These are phyloP conservation scores for Mrakiaceae sp. DNA, from an alignment of 1,284 basidiomycete species.

Conservation along the genomic window DNA sequence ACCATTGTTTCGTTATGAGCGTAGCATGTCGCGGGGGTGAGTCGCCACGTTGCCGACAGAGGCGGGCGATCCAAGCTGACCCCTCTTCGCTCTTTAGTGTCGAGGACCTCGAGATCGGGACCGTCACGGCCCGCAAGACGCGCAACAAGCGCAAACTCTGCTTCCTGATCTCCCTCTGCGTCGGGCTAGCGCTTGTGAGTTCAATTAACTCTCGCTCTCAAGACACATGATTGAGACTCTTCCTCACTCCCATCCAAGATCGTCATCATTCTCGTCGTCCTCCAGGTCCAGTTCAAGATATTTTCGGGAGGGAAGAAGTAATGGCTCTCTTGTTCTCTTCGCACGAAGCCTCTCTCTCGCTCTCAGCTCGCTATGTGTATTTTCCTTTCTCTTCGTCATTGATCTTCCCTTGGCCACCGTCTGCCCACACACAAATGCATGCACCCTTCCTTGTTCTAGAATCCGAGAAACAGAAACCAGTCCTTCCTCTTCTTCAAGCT, in stretches of 20 bases:
- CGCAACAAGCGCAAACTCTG: conserved; percentile 2
- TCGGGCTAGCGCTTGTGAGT: conserved; percentile 1
- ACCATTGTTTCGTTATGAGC: background rate
- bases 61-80: background rate
- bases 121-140: conserved; percentile 3
- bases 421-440: no score
- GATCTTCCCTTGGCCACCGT: no score
- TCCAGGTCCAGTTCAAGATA: background rate
- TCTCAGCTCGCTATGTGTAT: background rate
- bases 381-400: background rate
- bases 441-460: no score
- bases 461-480: no score
- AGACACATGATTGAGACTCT: background rate
- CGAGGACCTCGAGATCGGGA: background rate
- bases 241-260: no score
- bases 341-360: background rate
- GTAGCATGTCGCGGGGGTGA: background rate
- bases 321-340: background rate
- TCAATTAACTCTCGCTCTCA: background rate
- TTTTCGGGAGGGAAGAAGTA: background rate
- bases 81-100: background rate
- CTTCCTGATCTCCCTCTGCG: background rate
- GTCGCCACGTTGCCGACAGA: background rate
- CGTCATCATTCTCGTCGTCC: conserved; percentile 1
- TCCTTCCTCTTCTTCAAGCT: no score